phyloP scores from a whole-genome alignment of 441 rosid species.

The Isatis lusitanica region DNA sequence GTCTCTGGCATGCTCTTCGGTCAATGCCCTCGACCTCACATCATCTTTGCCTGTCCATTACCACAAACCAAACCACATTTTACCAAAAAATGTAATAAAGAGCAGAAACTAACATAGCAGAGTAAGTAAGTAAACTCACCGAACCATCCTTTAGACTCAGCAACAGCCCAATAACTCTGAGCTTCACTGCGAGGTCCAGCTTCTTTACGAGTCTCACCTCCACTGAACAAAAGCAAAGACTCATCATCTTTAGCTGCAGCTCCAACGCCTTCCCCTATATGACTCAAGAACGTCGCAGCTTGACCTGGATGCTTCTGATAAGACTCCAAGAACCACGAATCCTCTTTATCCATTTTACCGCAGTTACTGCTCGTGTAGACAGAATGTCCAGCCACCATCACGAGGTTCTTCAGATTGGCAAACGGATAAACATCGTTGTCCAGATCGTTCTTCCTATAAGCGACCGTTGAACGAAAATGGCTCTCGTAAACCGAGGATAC shows the following conservation, averaged over 20 bases:
- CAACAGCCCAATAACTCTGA: slow-evolving; percentile 96
- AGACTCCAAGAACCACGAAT: slow-evolving; percentile 91
- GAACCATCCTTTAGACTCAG: slow-evolving; percentile 93
- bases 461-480: slow-evolving; percentile 35
- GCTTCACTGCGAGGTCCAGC: slow-evolving; percentile 98
- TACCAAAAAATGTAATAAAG: background rate
- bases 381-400: slow-evolving; percentile 98
- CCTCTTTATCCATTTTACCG: slow-evolving; percentile 77
- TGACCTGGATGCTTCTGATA: slow-evolving; percentile 94
- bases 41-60: slow-evolving; percentile 63
- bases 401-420: slow-evolving; percentile 66
- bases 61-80: slow-evolving; percentile 26
- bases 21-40: slow-evolving; percentile 80
- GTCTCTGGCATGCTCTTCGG: slow-evolving; percentile 98
- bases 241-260: slow-evolving; percentile 57
- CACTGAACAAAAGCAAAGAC: slow-evolving; percentile 88
- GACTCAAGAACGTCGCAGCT: slow-evolving; percentile 79
- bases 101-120: background rate
- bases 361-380: slow-evolving; percentile 80
- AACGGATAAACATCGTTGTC: slow-evolving; percentile 57
- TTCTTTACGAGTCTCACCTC: slow-evolving; percentile 90
- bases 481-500: slow-evolving; percentile 55
- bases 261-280: slow-evolving; percentile 80
- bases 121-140: slow-evolving; percentile 51
- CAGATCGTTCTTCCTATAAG: slow-evolving; percentile 38